phyloP scores from a whole-genome alignment of 768 basidiomycete species.

The Lactarius vividus region DNA sequence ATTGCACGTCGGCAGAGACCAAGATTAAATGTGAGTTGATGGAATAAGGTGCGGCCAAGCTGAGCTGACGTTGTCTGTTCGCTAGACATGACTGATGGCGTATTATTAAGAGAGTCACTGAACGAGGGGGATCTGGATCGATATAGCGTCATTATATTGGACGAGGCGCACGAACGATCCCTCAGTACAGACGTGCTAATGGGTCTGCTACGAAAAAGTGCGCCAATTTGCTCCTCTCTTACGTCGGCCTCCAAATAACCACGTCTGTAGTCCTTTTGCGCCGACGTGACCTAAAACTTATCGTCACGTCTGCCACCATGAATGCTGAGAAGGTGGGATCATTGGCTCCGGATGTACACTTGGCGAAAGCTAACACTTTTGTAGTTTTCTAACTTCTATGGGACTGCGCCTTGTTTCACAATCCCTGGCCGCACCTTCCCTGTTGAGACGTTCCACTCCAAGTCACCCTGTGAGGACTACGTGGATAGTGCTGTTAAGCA shows the following conservation, averaged over 20 bases:
- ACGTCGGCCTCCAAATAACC: constrained; percentile 7
- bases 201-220: constrained; percentile 93
- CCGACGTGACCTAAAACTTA: constrained; percentile 88
- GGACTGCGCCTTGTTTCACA: constrained; percentile 91
- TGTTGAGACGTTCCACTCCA: constrained; percentile 93
- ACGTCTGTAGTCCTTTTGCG: constrained; percentile 64
- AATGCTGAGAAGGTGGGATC: constrained; percentile 88
- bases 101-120: constrained; percentile 93
- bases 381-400: constrained; percentile 96
- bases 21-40: constrained; percentile 89
- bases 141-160: constrained; percentile 96
- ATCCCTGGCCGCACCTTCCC: constrained; percentile 96
- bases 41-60: background rate
- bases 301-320: constrained; percentile 99
- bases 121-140: constrained; percentile 98
- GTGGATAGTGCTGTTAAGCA: constrained; percentile 98
- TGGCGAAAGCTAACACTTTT: background rate
- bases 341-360: no score
- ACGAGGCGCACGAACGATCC: constrained; percentile 97
- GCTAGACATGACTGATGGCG: constrained; percentile 98
- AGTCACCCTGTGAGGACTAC: constrained; percentile 98
- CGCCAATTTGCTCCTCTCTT: constrained; percentile 31
- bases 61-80: background rate
- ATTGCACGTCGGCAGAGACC: constrained; percentile 90
- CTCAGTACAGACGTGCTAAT: constrained; percentile 97